phyloP scores from a whole-genome alignment of 1,139 yeast species.

The Hyphopichia pseudoburtonii region DNA sequence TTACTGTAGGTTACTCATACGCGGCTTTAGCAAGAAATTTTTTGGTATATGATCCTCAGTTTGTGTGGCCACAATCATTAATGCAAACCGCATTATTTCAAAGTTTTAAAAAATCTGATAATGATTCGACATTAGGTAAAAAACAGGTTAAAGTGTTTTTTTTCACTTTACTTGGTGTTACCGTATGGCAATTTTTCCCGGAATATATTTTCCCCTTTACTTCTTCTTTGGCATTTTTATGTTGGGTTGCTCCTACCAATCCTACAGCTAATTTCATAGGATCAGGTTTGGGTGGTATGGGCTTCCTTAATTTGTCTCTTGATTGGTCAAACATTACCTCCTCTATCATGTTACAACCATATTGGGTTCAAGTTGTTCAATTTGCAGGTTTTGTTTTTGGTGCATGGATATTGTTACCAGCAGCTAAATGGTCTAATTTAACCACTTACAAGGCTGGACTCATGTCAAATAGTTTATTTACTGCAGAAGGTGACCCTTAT shows the following conservation, averaged over 20 bases:
- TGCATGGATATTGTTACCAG: constrained; percentile 32
- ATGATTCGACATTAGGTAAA: constrained; percentile 11
- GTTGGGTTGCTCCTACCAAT: constrained; percentile 34
- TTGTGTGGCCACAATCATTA: constrained; percentile 34
- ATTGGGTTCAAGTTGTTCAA: constrained; percentile 32
- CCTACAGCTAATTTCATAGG: constrained; percentile 27
- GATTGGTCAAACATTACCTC: constrained; percentile 39
- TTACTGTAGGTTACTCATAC: constrained; percentile 33
- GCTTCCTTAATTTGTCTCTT: constrained; percentile 28
- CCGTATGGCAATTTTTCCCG: constrained; percentile 33
- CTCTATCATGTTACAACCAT: constrained; percentile 30
- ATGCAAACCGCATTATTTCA: constrained; percentile 36
- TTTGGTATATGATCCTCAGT: constrained; percentile 31
- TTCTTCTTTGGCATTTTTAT: constrained; percentile 30
- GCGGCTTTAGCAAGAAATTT: constrained; percentile 34
- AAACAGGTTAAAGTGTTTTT: constrained; percentile 25
- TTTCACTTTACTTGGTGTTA: constrained; percentile 21
- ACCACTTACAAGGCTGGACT: constrained; percentile 20
- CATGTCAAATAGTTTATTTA: constrained; percentile 28
- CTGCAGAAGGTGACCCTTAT: constrained; percentile 21
- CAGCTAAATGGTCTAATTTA: constrained; percentile 27
- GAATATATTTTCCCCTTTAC: constrained; percentile 34
- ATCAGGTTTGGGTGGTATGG: constrained; percentile 35
- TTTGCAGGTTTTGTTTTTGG: constrained; percentile 27
- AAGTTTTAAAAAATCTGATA: constrained; percentile 18